A percentile compares a stretch with the other conserved stretches of the same genome.
Evolutionary conservation across 1,284 basidiomycete genomes (phyloP).

Genomic region (Schizophyllum amplum): DNA sequence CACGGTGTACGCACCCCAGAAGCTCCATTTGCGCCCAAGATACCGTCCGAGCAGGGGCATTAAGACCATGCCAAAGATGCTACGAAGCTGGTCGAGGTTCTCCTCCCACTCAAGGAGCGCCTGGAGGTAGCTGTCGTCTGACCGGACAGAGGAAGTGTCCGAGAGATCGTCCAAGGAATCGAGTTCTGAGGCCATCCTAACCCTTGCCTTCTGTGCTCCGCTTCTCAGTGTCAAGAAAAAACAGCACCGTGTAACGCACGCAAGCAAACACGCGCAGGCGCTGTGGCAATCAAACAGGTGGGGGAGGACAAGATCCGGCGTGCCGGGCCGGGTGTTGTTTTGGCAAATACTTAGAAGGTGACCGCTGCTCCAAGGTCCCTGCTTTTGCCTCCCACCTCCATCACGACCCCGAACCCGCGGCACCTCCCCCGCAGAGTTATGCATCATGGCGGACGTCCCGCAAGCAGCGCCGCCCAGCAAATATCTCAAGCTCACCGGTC

Average conservation of each 20-base stretch:
- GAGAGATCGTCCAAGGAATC: constrained; percentile 39
- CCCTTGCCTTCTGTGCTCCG: no score
- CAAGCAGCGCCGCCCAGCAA: constrained; percentile 24
- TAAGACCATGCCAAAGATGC: constrained; percentile 72
- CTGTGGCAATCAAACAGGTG: no score
- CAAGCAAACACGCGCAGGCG: background rate
- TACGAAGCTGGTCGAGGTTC: constrained; percentile 74
- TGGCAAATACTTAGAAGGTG: background rate
- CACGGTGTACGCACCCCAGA: constrained; percentile 59
- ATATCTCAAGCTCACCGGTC: constrained; percentile 59
- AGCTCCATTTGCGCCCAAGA: constrained; percentile 78
- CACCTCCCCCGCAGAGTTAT: constrained; percentile 14
- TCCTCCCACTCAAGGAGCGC: constrained; percentile 93
- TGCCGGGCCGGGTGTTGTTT: background rate
- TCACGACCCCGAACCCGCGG: background rate
- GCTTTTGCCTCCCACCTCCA: background rate
- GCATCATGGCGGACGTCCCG: constrained; percentile 34
- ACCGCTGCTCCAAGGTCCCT: background rate
- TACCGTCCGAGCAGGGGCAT: constrained; percentile 86
- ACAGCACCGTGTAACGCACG: background rate
- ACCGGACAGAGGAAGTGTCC: constrained; percentile 42
- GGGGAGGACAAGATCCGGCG: background rate
- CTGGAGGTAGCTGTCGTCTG: constrained; percentile 64
- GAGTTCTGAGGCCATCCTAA: background rate
- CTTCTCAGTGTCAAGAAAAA: no score